Evolutionary conservation across 495 filamentous ascomycete species (phyloP), one percentile per base, ranked within the genome.

Genomic region (Jackrogersella minutella): DNA sequence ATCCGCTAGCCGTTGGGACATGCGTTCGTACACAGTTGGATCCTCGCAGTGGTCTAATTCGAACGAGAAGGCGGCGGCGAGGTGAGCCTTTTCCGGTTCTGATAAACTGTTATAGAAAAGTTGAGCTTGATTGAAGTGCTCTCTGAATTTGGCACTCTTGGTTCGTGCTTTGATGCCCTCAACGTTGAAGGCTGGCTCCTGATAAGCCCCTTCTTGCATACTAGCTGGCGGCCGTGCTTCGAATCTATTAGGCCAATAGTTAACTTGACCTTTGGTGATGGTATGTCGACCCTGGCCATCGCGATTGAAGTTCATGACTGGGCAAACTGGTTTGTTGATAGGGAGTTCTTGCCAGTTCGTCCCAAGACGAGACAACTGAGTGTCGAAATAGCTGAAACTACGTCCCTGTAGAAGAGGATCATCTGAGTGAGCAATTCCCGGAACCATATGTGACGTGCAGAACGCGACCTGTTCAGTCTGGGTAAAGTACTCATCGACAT

Each of bases 21-120:
- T 87, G 68, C 89, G 84, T 53, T 86, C 81, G 71, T 93, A 96
- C 17, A 97, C 92, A 21, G 90, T 69, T 0, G 89, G 88, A 46
- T 97, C 92, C 43, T 96, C 92, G 75, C 93, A 96, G 76, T 96
- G 93, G 69, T 93, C 90, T 5, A 97, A 85, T 77, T 97, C 93
- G 73, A 96, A 97, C 3, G 82, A 79, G 40, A 96, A 83, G 0
- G 93, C 91, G 41, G 82, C 83, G 21, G 82, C 77, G 3, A 95
- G 71, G 76, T 96, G 92, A 10, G 74, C 62, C 73, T 93, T 89
- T 75, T 97, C 93, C 34, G 84, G 78, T 1, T 79, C 69, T 0
- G 86, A 87, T 39, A 95, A 77, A 16, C 90, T 93, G 80, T 97
- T 97, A 78, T 87, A 97, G 82, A 96, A 85, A 13, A 85, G 77